A percentile compares a stretch with the other conserved stretches of the same genome.
Conservation (phyloP, 768 basidiomycete genomes). For the Hericium coralloides region DNA sequence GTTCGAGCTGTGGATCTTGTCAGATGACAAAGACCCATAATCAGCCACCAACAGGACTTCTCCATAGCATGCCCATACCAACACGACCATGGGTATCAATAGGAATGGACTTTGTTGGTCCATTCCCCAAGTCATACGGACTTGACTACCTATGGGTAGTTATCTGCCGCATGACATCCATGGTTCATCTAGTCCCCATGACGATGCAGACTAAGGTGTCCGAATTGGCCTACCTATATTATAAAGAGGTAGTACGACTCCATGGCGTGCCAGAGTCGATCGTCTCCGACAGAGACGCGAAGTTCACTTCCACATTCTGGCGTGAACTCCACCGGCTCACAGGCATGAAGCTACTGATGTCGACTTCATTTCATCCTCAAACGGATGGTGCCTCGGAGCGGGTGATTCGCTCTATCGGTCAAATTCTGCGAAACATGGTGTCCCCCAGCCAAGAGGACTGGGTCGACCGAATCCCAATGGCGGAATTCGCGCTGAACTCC, state of each 20-base stretch:
- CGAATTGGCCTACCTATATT: neutral
- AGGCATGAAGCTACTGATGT: neutral
- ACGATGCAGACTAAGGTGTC: neutral
- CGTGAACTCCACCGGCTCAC: neutral
- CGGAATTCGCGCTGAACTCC: neutral
- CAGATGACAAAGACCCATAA: no score
- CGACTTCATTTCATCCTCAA: neutral
- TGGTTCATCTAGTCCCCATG: neutral
- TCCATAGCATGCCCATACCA: no score
- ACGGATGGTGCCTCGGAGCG: neutral
- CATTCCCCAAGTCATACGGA: neutral
- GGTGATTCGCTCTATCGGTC: neutral
- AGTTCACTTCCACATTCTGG: neutral
- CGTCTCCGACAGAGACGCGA: neutral
- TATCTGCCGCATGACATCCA: neutral
- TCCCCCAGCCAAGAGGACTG: neutral
- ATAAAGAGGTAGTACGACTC: neutral
- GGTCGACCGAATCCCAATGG: neutral
- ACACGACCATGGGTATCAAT: neutral
- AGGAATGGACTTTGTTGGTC: neutral
- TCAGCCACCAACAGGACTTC: no score
- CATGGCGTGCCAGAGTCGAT: neutral
- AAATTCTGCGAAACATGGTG: neutral
- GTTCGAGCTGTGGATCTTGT: no score
- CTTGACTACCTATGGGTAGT: neutral